Percentiles rank a stretch among this genome's conserved stretches.
Evolutionary conservation across 768 basidiomycete species (phyloP).

Genomic region (Naematelia encephala): DNA sequence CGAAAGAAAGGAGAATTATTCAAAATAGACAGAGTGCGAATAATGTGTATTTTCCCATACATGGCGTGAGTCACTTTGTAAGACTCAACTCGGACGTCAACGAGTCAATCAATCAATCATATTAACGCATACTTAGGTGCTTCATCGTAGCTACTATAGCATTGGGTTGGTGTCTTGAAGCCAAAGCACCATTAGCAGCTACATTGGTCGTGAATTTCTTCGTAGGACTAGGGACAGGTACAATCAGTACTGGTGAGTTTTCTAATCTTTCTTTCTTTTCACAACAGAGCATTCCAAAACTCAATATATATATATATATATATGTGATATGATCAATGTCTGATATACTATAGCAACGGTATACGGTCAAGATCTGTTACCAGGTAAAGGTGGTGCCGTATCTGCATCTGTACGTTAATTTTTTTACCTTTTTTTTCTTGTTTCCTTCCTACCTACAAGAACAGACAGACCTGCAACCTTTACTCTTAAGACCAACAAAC

Average conservation of each 20-base stretch:
- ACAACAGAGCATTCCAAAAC: too few relatives aligned
- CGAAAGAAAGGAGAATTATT: slow-evolving; percentile 27
- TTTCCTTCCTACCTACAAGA: neutral
- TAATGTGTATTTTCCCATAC: slow-evolving; percentile 31
- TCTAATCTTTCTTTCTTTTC: neutral
- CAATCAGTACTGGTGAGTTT: slow-evolving; percentile 28
- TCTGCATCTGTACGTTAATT: slow-evolving; percentile 45
- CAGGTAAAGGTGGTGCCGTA: slow-evolving; percentile 45
- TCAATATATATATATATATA: too few relatives aligned
- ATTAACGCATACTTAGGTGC: too few relatives aligned
- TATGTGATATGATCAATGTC: too few relatives aligned
- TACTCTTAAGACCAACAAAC: neutral
- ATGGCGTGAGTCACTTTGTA: slow-evolving; percentile 37
- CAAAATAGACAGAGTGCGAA: slow-evolving; percentile 19
- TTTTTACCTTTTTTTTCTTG: neutral
- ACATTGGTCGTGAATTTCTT: slow-evolving; percentile 48
- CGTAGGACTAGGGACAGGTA: slow-evolving; percentile 36
- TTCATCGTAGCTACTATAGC: slow-evolving; percentile 36
- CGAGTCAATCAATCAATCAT: too few relatives aligned
- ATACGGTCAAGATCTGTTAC: slow-evolving; percentile 49
- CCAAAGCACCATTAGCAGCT: slow-evolving; percentile 40
- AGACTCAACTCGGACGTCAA: too few relatives aligned
- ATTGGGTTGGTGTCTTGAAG: slow-evolving; percentile 48
- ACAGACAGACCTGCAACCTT: neutral
- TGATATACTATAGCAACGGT: slow-evolving; percentile 26